Base-by-base conservation (phyloP, 2,329 filamentous ascomycete genomes). In the Penicillium griseofulvum region DNA sequence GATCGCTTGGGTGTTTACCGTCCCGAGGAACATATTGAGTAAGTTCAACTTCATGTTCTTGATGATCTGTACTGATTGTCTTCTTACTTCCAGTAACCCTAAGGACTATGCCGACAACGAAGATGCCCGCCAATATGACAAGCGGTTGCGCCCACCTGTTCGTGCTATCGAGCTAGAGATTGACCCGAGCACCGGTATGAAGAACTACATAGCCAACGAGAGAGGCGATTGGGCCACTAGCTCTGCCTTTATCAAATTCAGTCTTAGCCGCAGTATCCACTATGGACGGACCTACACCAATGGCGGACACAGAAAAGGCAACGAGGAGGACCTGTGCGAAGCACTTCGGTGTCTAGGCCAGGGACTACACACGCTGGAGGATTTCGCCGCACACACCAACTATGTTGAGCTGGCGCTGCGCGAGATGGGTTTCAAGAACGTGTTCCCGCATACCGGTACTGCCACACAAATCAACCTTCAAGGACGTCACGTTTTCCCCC, bases 201-300 rank as follows among this genome's bases (percentile, higher is more conserved):
- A 97, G 76, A 97, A 97, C 72, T 99, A 99, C 73, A 97, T 99
- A 63, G 87, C 93, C 57, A 97, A 97, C 67, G 93, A 97, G 71
- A 79, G 77, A 14, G 90, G 91, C 5, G 83, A 84, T 38, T 97
- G 92, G 89, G 90, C 92, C 1, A 99, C 94, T 19, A 96, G 91
- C 60, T 80, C 89, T 8, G 92, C 89, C 37, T 97, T 93, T 67
- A 81, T 96, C 56, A 86, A 87, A 63, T 90, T 85, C 74, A 91
- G 88, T 65, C 73, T 94, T 58, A 81, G 81, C 14, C 83, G 89
- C 56, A 84, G 87, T 69, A 89, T 93, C 59, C 89, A 93, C 73
- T 91, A 83, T 64, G 90, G 89, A 14, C 82, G 90, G 34, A 74
- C 89, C 28, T 93, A 92, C 69, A 89, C 86, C 26, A 84, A 80